Evolutionary conservation across 257 asterid species (phyloP).

Genomic region (Nicotiana sylvestris): DNA sequence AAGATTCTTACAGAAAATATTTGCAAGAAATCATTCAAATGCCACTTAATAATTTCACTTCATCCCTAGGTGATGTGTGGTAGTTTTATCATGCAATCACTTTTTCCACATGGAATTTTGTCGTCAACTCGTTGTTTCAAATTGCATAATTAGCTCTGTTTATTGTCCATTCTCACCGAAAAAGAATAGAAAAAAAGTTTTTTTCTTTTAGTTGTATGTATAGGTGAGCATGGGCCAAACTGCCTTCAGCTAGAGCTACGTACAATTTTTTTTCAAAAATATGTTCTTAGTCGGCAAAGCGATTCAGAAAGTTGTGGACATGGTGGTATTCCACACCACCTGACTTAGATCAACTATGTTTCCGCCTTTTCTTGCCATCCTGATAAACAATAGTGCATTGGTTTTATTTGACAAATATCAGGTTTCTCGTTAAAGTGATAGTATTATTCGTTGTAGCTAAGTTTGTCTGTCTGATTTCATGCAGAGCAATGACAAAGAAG

Average conservation of each 20-base stretch:
- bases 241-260: not conserved
- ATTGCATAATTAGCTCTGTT: not conserved
- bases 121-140: not conserved
- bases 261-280: not conserved
- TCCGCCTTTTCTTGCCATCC: not conserved
- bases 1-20: not conserved
- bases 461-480: slow-evolving; percentile 17
- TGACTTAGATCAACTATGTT: not conserved
- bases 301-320: not conserved
- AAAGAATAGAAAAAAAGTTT: too few relatives aligned
- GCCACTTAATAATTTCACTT: not conserved
- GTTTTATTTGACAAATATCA: not conserved
- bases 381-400: not conserved
- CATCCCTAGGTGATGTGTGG: not conserved
- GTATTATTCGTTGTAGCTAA: not conserved
- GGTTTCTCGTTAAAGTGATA: not conserved
- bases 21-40: not conserved
- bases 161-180: not conserved
- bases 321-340: not conserved
- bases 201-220: not conserved
- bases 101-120: not conserved
- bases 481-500: slow-evolving; percentile 72
- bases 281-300: not conserved
- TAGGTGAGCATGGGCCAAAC: not conserved
- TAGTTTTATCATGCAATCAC: not conserved